phyloP scores from a whole-genome alignment of 257 asterid genomes.

The Nicotiana tabacum region DNA sequence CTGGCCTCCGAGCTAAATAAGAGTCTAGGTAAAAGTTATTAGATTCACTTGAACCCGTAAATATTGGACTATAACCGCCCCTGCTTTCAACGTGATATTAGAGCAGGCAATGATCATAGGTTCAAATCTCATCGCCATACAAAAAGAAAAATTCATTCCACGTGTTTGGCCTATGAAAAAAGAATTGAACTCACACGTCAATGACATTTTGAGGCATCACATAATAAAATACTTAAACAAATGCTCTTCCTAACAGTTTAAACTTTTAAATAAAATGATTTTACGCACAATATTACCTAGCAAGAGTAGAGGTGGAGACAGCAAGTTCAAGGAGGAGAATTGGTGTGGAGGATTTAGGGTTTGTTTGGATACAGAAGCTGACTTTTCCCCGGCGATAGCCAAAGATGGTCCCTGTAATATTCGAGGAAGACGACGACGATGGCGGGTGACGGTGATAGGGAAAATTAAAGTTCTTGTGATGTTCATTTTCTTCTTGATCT shows the following conservation, averaged over 20 bases:
- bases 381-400: slow-evolving; percentile 50
- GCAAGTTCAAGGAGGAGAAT: slow-evolving; percentile 52
- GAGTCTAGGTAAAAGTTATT: no score
- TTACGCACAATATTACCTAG: not conserved
- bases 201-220: no score
- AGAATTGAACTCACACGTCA: no score
- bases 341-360: slow-evolving; percentile 37
- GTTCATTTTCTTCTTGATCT: slow-evolving; percentile 8
- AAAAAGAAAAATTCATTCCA: not conserved
- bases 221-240: not conserved
- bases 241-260: not conserved
- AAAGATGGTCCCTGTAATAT: slow-evolving; percentile 38
- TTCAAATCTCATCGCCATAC: not conserved
- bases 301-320: slow-evolving; percentile 45
- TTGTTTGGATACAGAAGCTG: slow-evolving; percentile 46
- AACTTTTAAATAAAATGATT: not conserved
- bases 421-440: not conserved
- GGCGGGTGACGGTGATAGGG: not conserved
- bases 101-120: not conserved
- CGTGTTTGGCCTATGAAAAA: not conserved
- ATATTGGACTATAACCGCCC: no score
- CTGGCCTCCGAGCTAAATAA: no score
- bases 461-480: not conserved
- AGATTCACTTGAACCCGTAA: no score
- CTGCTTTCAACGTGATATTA: not conserved